These are phyloP conservation scores for Priceomyces melissophilus DNA, from an alignment of 805 yeast genomes.

Conservation along the genomic window DNA sequence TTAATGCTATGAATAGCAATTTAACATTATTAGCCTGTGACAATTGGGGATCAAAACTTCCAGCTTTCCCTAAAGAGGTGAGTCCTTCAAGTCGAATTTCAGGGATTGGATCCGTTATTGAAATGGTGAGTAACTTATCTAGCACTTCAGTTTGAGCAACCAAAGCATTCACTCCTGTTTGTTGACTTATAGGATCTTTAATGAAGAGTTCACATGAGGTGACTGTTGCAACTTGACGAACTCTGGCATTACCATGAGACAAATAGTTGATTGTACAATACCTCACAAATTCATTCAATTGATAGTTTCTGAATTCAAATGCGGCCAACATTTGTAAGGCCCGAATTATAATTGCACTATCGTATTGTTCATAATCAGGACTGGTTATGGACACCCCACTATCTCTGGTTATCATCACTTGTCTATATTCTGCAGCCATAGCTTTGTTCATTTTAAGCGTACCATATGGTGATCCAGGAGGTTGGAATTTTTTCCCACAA, in stretches of 20 bases:
- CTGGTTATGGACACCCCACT: conserved; percentile 45
- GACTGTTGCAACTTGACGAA: conserved; percentile 79
- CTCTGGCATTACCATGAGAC: conserved; percentile 74
- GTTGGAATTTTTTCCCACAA: conserved; percentile 75
- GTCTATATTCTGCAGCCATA: conserved; percentile 76
- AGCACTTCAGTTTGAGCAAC: conserved; percentile 82
- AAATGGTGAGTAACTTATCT: conserved; percentile 72
- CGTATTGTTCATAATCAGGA: conserved; percentile 32
- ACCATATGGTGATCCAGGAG: conserved; percentile 83
- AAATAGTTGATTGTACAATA: conserved; percentile 80
- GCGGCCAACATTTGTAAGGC: conserved; percentile 73
- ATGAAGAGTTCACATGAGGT: conserved; percentile 76
- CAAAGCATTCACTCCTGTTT: conserved; percentile 76
- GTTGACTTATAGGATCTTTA: conserved; percentile 79
- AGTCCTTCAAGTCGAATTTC: conserved; percentile 83
- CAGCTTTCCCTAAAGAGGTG: conserved; percentile 55
- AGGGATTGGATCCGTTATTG: conserved; percentile 83
- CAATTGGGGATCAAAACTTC: conserved; percentile 82
- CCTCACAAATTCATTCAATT: conserved; percentile 83
- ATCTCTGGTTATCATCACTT: conserved; percentile 66
- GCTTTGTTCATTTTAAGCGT: conserved; percentile 54
- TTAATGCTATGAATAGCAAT: conserved; percentile 78
- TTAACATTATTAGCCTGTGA: conserved; percentile 92
- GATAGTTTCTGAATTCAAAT: conserved; percentile 71
- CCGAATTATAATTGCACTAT: conserved; percentile 58